phyloP scores from a whole-genome alignment of 208 protist species.

The Trypanosoma brucei region DNA sequence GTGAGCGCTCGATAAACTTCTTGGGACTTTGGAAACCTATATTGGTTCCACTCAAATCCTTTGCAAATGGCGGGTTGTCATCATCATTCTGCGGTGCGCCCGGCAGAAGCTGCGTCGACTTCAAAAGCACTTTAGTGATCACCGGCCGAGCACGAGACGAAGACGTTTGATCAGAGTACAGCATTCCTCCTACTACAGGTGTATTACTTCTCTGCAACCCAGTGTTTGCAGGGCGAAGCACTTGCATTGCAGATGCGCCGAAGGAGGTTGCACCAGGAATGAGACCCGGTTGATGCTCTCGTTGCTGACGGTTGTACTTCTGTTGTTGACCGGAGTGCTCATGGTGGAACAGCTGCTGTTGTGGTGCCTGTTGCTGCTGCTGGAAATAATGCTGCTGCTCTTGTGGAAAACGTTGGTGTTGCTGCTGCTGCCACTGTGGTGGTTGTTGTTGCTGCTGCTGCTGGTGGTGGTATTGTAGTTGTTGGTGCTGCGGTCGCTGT shows the following conservation, averaged over 20 bases:
- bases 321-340: slow-evolving; percentile 9
- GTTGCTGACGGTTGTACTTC: slow-evolving; percentile 16
- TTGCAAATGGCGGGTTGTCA: slow-evolving; percentile 12
- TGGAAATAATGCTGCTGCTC: background rate
- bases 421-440: background rate
- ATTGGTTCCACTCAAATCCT: slow-evolving; percentile 4
- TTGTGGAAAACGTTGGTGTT: background rate
- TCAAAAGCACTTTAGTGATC: slow-evolving; percentile 18
- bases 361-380: slow-evolving; percentile 1
- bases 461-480: slow-evolving; percentile 16
- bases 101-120: slow-evolving; percentile 3
- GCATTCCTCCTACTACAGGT: slow-evolving; percentile 21
- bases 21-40: slow-evolving; percentile 14
- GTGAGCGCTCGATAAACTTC: no score
- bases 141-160: slow-evolving; percentile 13
- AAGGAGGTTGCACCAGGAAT: background rate
- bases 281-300: slow-evolving; percentile 7
- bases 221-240: background rate
- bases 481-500: slow-evolving; percentile 5
- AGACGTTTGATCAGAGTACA: slow-evolving; percentile 44
- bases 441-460: background rate
- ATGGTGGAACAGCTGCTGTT: background rate
- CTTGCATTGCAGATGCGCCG: background rate
- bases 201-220: background rate
- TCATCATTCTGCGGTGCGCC: slow-evolving; percentile 8